Evolutionary conservation across 352 stramenopile species (phyloP), one percentile per base, ranked within the genome.

Genomic region (Phytophthora gonapodyides): DNA sequence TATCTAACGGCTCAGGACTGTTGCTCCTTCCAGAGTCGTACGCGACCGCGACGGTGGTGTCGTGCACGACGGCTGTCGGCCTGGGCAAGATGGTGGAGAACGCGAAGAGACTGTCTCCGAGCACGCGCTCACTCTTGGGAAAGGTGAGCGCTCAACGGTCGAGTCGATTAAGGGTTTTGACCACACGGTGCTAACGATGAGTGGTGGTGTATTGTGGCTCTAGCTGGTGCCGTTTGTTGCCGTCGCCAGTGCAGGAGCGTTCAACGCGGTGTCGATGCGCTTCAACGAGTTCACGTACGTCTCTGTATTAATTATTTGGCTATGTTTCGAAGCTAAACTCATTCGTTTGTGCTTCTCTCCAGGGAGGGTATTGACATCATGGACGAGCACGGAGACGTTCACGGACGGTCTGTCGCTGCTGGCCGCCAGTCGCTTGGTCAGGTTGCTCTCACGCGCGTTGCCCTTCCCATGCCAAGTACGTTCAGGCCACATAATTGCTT

Each of bases 221-320:
- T 64, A 94, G 85, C 92, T 82, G 24, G 84, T 96, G 31, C 88
- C 88, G 13, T 96, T 94, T 57, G 65, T 94, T 27, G 86, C 88
- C 16, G 88, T 96, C 1, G 84, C 83, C 0, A 90, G 81, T 33
- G 88, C 88, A 16, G 88, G 88, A 62, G 84, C 80, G 11, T 93
- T 92, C 61, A 95, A 96, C 57, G 86, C 83, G 15, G 86, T 94
- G n/a, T 91, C 85, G 0, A 94, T 94, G 83, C 82, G 88, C n/a
- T 87, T 91, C 50, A 92, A 91, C 45, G 88, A 96, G 69, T 86
- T 87, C 61, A 76, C 78, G 85, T 94, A 76, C 54, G 82, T 78
- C 45, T 24, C 21, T 24, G 21, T 24, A 24, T 24, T 24, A 24
- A 24, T 24, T 24, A 24, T 24, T 24, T 24, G 21, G 21, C 21